Evolutionary conservation across 139 green algal genomes (phyloP).

Genomic region (Nannochloris sp.): DNA sequence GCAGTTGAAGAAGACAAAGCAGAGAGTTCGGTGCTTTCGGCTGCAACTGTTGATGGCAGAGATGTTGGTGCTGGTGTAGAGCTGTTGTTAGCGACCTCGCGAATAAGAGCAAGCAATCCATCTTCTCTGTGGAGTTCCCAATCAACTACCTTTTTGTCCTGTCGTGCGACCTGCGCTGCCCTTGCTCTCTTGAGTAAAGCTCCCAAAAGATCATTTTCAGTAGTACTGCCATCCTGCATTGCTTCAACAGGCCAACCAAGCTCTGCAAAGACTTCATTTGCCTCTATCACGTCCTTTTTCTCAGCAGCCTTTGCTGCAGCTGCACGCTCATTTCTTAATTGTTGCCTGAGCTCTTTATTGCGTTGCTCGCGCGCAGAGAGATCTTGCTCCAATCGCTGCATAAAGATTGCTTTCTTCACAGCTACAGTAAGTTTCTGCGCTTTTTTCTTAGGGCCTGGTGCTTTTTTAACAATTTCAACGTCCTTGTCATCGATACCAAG

Average conservation of each 20-base stretch:
- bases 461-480: background rate
- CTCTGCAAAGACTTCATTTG: background rate
- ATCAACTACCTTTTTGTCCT: background rate
- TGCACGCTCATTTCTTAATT: background rate
- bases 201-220: no score
- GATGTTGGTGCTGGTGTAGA: no score
- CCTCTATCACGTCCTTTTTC: background rate
- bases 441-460: background rate
- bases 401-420: background rate
- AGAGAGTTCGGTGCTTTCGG: background rate
- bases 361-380: background rate
- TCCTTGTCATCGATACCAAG: background rate
- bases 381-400: background rate
- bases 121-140: background rate
- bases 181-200: no score
- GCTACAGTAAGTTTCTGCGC: background rate
- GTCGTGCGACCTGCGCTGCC: background rate
- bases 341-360: background rate
- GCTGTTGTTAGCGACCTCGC: background rate
- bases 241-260: background rate
- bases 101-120: background rate
- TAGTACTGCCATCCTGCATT: background rate
- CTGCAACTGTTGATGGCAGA: no score
- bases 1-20: no score
- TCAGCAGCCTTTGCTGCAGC: background rate